Evolutionary conservation across 306 rosid genomes (phyloP).

Genomic region (Alnus rubra): DNA sequence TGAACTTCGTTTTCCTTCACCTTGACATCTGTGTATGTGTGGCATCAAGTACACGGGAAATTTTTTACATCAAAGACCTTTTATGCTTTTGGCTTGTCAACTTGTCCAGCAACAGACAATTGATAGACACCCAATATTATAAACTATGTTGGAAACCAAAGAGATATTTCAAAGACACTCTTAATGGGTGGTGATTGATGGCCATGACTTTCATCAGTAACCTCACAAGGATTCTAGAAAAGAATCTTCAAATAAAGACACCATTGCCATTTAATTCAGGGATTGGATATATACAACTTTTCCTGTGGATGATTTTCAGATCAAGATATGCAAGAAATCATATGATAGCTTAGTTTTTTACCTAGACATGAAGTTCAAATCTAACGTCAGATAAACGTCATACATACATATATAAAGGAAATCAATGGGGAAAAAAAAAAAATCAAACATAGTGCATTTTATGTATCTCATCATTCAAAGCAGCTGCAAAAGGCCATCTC

Average conservation of each 20-base stretch:
- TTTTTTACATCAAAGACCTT: neutral
- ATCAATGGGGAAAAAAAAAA: neutral
- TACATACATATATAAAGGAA: neutral
- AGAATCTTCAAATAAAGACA: conserved; percentile 23
- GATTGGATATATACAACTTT: neutral
- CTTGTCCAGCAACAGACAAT: conserved; percentile 21
- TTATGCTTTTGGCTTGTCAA: neutral
- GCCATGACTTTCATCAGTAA: conserved; percentile 38
- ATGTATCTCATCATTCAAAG: neutral
- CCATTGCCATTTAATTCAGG: neutral
- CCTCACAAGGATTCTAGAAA: conserved; percentile 26
- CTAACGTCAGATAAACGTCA: neutral
- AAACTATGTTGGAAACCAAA: conserved; percentile 24
- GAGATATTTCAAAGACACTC: conserved; percentile 35
- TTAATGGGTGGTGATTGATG: conserved; percentile 30
- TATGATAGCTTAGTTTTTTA: neutral
- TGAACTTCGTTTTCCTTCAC: conserved; percentile 22
- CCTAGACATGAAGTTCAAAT: neutral
- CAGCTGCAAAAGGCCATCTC: neutral
- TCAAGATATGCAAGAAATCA: neutral
- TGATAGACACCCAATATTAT: conserved; percentile 17
- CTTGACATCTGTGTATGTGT: conserved; percentile 6
- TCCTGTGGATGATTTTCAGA: neutral
- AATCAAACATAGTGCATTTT: neutral
- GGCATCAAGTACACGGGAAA: neutral